Percentiles rank a stretch among this genome's conserved stretches.
Evolutionary conservation across 2,329 filamentous ascomycete species (phyloP).

Genomic region (Penicillium sp.): DNA sequence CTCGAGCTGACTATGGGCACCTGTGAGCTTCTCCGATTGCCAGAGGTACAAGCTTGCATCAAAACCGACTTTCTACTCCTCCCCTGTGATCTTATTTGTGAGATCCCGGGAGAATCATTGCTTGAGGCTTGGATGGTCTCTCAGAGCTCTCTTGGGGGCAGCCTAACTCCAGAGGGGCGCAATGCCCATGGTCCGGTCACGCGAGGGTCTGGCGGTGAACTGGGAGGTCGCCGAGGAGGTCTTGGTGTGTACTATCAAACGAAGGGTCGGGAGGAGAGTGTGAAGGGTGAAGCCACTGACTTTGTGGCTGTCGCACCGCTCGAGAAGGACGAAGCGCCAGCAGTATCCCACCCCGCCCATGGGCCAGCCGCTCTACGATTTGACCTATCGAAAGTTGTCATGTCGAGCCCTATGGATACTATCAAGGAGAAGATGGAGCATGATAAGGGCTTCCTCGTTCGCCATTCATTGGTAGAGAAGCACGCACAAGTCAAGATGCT

Average conservation of each 20-base stretch:
- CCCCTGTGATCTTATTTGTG: constrained; percentile 89
- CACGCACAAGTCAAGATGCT: constrained; percentile 74
- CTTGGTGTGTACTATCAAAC: constrained; percentile 90
- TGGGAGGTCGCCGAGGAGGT: constrained; percentile 64
- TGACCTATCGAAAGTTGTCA: constrained; percentile 71
- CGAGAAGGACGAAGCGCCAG: constrained; percentile 45
- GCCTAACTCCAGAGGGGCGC: constrained; percentile 47
- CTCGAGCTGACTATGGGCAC: constrained; percentile 83
- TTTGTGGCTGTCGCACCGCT: constrained; percentile 77
- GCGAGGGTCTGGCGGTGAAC: constrained; percentile 50
- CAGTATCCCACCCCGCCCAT: constrained; percentile 51
- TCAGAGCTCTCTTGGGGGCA: constrained; percentile 61
- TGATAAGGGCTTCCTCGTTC: constrained; percentile 60
- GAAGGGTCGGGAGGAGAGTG: constrained; percentile 61
- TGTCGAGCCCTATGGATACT: constrained; percentile 81
- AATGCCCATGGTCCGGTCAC: constrained; percentile 41
- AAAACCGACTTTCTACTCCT: constrained; percentile 83
- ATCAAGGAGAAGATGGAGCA: constrained; percentile 77
- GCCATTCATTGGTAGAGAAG: constrained; percentile 68
- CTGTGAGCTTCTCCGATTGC: constrained; percentile 77
- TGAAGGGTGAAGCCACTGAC: constrained; percentile 89
- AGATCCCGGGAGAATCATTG: constrained; percentile 74
- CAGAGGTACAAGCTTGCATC: constrained; percentile 72
- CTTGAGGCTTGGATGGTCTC: constrained; percentile 90
- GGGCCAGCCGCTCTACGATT: constrained; percentile 58